These are phyloP conservation scores for Cryptococcus floricola DNA, from an alignment of 1,284 basidiomycete genomes.

Conservation along the genomic window DNA sequence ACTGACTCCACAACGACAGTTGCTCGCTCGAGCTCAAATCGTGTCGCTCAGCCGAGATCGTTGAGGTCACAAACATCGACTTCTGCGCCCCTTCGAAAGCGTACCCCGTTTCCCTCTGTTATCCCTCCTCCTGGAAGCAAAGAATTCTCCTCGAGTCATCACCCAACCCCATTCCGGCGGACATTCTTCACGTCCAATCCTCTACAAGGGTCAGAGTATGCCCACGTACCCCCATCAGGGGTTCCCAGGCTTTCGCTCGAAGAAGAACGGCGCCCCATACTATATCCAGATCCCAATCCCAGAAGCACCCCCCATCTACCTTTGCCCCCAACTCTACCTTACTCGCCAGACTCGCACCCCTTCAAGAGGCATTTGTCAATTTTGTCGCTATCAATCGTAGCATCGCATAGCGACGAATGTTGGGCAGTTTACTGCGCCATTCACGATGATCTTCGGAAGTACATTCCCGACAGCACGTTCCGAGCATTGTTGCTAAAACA, in stretches of 20 bases:
- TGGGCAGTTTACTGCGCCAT: conserved; percentile 34
- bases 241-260: neutral
- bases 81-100: too few relatives aligned
- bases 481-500: conserved; percentile 31
- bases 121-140: too few relatives aligned
- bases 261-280: neutral
- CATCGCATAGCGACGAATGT: conserved; percentile 22
- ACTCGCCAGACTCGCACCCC: conserved; percentile 40
- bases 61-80: too few relatives aligned
- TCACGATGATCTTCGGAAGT: conserved; percentile 27
- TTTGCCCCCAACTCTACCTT: conserved; percentile 40
- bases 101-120: too few relatives aligned
- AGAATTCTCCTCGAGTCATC: too few relatives aligned
- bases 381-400: conserved; percentile 28
- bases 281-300: neutral
- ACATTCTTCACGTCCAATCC: conserved; percentile 11
- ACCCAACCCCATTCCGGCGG: conserved; percentile 8
- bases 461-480: conserved; percentile 39
- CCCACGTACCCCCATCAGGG: neutral
- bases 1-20: too few relatives aligned
- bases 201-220: neutral
- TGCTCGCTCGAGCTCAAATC: too few relatives aligned
- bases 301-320: conserved; percentile 30
- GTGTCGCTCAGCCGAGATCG: too few relatives aligned
- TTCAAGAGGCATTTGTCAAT: conserved; percentile 40